Base-by-base conservation (phyloP, 2,329 filamentous ascomycete genomes). In the Aureobasidium uvarum region DNA sequence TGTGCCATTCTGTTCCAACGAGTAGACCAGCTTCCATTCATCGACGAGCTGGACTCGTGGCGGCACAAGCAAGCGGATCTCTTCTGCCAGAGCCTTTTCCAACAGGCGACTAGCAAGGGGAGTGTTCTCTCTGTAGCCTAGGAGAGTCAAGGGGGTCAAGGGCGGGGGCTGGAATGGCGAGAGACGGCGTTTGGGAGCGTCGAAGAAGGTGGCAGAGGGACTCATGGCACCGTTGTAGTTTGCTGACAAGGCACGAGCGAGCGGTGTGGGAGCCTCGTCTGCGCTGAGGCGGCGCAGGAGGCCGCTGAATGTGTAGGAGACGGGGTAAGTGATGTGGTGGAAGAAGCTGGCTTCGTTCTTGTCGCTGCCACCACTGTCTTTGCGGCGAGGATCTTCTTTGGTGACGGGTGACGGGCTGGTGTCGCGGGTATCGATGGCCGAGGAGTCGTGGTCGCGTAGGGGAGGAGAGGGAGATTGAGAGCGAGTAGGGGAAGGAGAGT, bases 161-260 rank as follows among this genome's bases (percentile, higher is more conserved):
- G 93, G 93, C 13, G 94, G 94, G 1, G 92, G 92, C 70, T 92
- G 89, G 76, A 96, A 92, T 1, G 92, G 92, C 14, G 89, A 92
- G 7, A 85, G 84, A 62, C 84, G 86, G 69, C 90, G 86, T 65
- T 81, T 79, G 66, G 84, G 67, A 68, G 85, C 84, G 28, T 81
- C 82, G 76, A 86, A 90, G 68, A 88, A 83, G 62, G 83, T 83
- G n/a, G 67, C 68, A 6, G 69, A 71, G 18, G 71, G 70, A 25
- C 67, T 71, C 74, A 76, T 75, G 58, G 72, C 71, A 68, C 74
- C 74, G 70, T 77, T 77, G 67, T 78, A 74, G 69, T 76, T 79
- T 43, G 74, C 74, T 66, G 71, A 74, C 60, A 76, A 69, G 41
- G 74, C 74, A 62, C 71, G 68, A 51, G 75, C 75, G 46, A 76